Conservation (phyloP, 805 yeast species). For the Saturnispora galanensis region DNA sequence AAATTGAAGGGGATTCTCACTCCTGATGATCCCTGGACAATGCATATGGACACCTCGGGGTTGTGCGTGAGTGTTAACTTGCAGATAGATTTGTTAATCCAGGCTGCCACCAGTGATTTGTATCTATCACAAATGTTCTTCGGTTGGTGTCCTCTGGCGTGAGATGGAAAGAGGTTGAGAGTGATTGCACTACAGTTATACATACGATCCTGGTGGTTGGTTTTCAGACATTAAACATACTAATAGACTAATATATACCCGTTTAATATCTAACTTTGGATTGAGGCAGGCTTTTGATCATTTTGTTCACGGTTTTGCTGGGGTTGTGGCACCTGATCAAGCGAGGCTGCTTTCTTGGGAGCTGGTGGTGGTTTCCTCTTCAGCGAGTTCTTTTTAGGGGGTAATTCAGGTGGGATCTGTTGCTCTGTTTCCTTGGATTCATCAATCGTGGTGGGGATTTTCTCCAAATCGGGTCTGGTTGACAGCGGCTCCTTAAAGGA, state of each 20-base stretch:
- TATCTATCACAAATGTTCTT: slow-evolving; percentile 79
- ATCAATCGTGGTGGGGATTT: slow-evolving; percentile 1
- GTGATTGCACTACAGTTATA: too few relatives aligned
- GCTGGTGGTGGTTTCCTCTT: slow-evolving; percentile 5
- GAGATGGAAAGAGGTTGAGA: not conserved
- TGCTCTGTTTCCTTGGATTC: not conserved
- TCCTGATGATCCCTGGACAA: slow-evolving; percentile 40
- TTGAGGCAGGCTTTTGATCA: too few relatives aligned
- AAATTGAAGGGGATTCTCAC: slow-evolving; percentile 79
- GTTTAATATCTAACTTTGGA: too few relatives aligned
- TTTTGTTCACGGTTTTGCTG: too few relatives aligned
- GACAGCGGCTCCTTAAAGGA: too few relatives aligned
- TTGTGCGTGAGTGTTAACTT: slow-evolving; percentile 85
- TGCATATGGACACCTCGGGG: slow-evolving; percentile 36
- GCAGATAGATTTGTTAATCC: slow-evolving; percentile 82
- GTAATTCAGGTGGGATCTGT: not conserved
- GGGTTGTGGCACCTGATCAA: too few relatives aligned
- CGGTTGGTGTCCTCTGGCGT: slow-evolving; percentile 74
- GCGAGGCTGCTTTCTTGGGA: not conserved
- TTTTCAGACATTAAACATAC: too few relatives aligned
- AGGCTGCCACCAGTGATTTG: slow-evolving; percentile 65
- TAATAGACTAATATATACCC: too few relatives aligned
- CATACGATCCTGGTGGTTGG: too few relatives aligned
- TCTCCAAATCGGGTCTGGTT: slow-evolving; percentile 1
- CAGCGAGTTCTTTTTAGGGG: not conserved